Evolutionary conservation across 73 alveolate genomes (phyloP), one percentile per base, ranked within the genome.

Genomic region (Paramecium sexaurelia): DNA sequence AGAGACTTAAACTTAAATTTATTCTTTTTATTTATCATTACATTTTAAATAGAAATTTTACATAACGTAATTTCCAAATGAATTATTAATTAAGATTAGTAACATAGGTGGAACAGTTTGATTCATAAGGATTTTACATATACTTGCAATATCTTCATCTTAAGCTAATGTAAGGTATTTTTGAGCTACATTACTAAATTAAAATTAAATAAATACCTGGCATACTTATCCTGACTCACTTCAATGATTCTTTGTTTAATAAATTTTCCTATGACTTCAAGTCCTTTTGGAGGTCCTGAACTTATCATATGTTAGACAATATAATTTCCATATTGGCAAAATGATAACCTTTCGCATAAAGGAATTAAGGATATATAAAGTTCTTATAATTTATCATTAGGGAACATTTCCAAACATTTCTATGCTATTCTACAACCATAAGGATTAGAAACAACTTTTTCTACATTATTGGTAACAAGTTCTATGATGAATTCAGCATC

Each of bases 351-450:
- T 39, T 78, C 90, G 41, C 43, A 29, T 24, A 78, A 11, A 13
- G 90, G 90, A 24, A 40, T 41, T 10, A 78, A 33, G 1, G 90
- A 29, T 19, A 43, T 19, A 22, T 78, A 78, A 7, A 78, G 55
- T 39, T 24, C 39, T 6, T 39, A 33, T 43, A 78, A 78, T 19
- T 43, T 40, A 24, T 39, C 71, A 43, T 78, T 78, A 8, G 90
- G 73, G 41, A 29, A 78, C 9, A 61, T 78, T 24, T 78, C 90
- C 22, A 78, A 45, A 19, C 90, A 78, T 78, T 78, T 78, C 20
- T 78, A 78, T 3, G 90, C 90, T 39, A 78, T 78, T 43, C 90
- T 78, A 22, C 90, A 78, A 20, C 90, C 90, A 78, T 78, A 78
- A 22, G 75, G 68, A 41, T 78, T 73, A 24, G 90, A 41, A 0